Base-by-base conservation (phyloP, 1,284 basidiomycete genomes). In the Grifola frondosa region DNA sequence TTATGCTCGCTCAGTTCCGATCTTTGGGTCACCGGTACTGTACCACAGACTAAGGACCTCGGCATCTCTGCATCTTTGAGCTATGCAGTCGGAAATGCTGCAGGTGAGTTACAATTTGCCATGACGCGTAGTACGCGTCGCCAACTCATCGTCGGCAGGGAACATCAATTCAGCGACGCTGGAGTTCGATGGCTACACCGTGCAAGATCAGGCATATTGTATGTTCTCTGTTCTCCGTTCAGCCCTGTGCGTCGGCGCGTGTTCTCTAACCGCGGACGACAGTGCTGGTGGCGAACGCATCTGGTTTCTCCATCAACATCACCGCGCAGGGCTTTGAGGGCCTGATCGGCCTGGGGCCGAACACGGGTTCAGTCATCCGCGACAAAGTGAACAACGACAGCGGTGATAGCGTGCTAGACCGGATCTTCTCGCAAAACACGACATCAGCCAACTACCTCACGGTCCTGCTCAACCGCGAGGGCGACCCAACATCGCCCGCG, bases 261-360 rank as follows among this genome's bases (percentile, higher is more conserved):
- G 7, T 11, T 11, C 11, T 25, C 23, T 31, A 30, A 17, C 33
- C 46, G 7, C 39, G 23, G 13, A 11, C 23, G 16, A 22, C 42
- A 88, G 86, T 89, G 34, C 71, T 80, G 28, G 87, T 88, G 22
- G 58, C 67, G 6, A 70, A 88, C 54, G 75, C 81, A 1, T 78
- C 76, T 29, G 71, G 77, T n/a, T 88, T 88, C 63, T 81, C 83
- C 7, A 62, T 75, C 22, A 64, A 84, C 51, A 80, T 84, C 56
- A 61, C 73, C 36, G 36, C 70, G 4, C 75, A 84, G 59, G 80
- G 85, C 1, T 86, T 80, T 52, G 73, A 80, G 46, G 86, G 86
- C 31, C 77, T 89, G 21, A 67, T 89, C 25, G 86, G 86, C 10
- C 74, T 89, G 11, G 87, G 86, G 21, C 85, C 85, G 15, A 87